Percentiles rank a stretch among this genome's conserved stretches.
Conservation (phyloP, 306 rosid genomes). For the Begonia loranthoides region DNA sequence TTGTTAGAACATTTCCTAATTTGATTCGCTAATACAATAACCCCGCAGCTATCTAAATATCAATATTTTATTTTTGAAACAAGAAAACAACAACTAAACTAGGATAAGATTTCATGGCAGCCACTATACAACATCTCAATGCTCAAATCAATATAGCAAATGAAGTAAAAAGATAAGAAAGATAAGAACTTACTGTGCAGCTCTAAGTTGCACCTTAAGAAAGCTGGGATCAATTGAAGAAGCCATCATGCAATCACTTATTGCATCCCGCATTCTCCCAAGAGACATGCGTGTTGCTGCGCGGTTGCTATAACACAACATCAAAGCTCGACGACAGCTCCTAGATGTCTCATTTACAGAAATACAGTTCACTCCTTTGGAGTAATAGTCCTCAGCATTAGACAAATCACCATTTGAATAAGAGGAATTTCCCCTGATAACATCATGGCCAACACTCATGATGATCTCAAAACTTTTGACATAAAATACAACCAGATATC, state of each 20-base stretch:
- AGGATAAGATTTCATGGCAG: too few species aligned
- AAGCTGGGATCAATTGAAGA: conserved; percentile 71
- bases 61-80: too few species aligned
- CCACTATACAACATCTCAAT: too few species aligned
- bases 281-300: conserved; percentile 94
- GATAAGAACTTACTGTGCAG: conserved; percentile 71
- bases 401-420: conserved; percentile 69
- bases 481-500: conserved; percentile 4
- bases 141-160: background rate
- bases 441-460: conserved; percentile 13
- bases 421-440: conserved; percentile 89
- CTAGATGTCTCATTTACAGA: conserved; percentile 47
- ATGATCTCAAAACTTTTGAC: conserved; percentile 4
- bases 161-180: background rate
- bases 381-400: conserved; percentile 75
- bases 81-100: too few species aligned
- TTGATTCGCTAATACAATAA: too few species aligned
- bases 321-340: conserved; percentile 74
- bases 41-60: too few species aligned
- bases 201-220: conserved; percentile 80
- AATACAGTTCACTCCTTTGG: conserved; percentile 55
- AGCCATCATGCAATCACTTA: conserved; percentile 72
- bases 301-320: conserved; percentile 94
- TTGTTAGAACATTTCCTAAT: too few species aligned
- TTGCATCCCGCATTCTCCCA: conserved; percentile 83